phyloP scores from a whole-genome alignment of 148 eudicot genomes.

The Persicaria tinctoria region DNA sequence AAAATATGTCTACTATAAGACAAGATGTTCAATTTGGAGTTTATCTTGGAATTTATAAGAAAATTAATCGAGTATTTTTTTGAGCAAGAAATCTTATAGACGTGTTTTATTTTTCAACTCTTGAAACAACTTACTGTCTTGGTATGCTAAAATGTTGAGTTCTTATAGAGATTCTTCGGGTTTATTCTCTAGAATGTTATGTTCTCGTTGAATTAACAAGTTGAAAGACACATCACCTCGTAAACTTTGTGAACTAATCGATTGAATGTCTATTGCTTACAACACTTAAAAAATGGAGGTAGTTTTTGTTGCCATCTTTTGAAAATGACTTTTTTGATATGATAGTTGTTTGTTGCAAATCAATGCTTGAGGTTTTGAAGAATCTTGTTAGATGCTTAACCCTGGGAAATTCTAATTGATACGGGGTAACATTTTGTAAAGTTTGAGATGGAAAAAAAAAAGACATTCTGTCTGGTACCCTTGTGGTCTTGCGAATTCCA shows the following conservation, averaged over 20 bases:
- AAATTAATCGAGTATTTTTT: background rate
- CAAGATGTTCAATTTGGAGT: background rate
- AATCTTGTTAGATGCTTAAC: background rate
- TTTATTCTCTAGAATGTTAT: background rate
- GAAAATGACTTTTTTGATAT: background rate
- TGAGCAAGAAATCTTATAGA: background rate
- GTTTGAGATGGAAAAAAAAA: background rate
- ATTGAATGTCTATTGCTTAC: conserved; percentile 7
- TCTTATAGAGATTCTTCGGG: background rate
- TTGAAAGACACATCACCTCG: background rate
- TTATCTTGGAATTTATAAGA: background rate
- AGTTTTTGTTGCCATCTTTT: background rate
- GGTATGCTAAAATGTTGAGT: background rate
- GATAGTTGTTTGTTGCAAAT: conserved; percentile 4
- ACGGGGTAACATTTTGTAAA: background rate
- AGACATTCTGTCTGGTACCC: too few species aligned
- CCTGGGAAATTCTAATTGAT: background rate
- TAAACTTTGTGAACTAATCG: background rate
- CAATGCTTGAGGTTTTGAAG: background rate
- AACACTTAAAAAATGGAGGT: background rate
- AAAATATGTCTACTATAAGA: background rate
- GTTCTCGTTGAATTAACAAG: background rate
- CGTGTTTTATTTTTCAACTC: background rate
- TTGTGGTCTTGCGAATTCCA: too few species aligned
- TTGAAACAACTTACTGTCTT: background rate